Evolutionary conservation across 164 flowering plant genomes (phyloP).

Genomic region (Umbellularia californica): DNA sequence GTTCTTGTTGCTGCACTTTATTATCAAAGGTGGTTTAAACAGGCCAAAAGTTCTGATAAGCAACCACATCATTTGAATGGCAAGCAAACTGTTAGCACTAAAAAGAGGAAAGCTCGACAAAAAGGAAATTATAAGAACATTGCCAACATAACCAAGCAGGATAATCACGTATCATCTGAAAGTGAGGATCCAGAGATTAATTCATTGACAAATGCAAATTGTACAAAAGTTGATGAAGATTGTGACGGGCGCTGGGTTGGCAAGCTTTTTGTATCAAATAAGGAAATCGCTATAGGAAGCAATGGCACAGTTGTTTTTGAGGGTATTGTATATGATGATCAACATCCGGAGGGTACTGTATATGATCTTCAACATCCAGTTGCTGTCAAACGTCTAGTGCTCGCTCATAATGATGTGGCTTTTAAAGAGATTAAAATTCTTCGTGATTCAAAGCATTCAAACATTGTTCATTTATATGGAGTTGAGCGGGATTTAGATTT

Average conservation of each 20-base stretch:
- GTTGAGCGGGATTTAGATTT: slow-evolving; percentile 83
- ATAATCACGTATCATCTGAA: slow-evolving; percentile 17
- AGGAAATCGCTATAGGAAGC: slow-evolving; percentile 90
- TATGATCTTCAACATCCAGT: slow-evolving; percentile 69
- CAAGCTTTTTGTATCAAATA: slow-evolving; percentile 49
- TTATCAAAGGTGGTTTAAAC: slow-evolving; percentile 8
- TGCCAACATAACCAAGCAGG: slow-evolving; percentile 16
- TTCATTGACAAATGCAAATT: slow-evolving; percentile 9
- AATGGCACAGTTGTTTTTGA: slow-evolving; percentile 88
- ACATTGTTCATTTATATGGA: slow-evolving; percentile 85
- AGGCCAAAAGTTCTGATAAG: slow-evolving; percentile 11
- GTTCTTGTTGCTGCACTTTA: slow-evolving; percentile 5
- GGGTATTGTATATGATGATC: slow-evolving; percentile 35
- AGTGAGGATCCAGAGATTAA: slow-evolving; percentile 13
- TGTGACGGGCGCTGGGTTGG: slow-evolving; percentile 57
- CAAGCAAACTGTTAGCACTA: slow-evolving; percentile 20
- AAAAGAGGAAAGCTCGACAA: slow-evolving; percentile 49
- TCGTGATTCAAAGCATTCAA: slow-evolving; percentile 90
- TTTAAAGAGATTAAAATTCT: slow-evolving; percentile 86
- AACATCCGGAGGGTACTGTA: slow-evolving; percentile 26
- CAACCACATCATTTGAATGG: slow-evolving; percentile 15
- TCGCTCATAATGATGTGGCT: slow-evolving; percentile 74
- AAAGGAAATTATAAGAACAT: slow-evolving; percentile 27
- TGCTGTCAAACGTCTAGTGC: slow-evolving; percentile 92
- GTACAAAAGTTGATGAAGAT: slow-evolving; percentile 22